phyloP scores from a whole-genome alignment of 2,329 filamentous ascomycete species.

The Alternaria infectoria region DNA sequence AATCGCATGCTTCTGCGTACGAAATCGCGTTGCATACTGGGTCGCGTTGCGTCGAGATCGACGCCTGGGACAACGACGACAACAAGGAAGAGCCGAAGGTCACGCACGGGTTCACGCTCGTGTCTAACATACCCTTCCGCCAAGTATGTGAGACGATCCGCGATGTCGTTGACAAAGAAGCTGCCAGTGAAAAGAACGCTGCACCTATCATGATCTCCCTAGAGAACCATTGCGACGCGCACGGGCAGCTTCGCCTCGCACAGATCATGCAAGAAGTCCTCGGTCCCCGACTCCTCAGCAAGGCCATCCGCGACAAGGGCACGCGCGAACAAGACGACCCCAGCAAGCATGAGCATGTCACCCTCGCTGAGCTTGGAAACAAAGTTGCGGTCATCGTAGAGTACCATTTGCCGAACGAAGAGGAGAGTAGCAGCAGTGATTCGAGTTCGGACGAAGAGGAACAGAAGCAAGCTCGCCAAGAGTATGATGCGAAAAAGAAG shows the following conservation, averaged over 20 bases:
- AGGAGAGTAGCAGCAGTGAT: slow-evolving; percentile 46
- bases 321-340: slow-evolving; percentile 60
- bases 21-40: slow-evolving; percentile 67
- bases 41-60: slow-evolving; percentile 74
- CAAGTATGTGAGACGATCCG: slow-evolving; percentile 70
- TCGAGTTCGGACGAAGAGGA: slow-evolving; percentile 49
- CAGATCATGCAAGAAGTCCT: slow-evolving; percentile 71
- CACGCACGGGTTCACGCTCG: slow-evolving; percentile 72
- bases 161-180: slow-evolving; percentile 66
- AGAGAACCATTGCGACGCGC: slow-evolving; percentile 69
- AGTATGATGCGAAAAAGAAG: slow-evolving; percentile 62
- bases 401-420: slow-evolving; percentile 65
- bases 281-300: slow-evolving; percentile 65
- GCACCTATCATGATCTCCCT: slow-evolving; percentile 69
- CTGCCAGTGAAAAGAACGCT: slow-evolving; percentile 53
- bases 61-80: slow-evolving; percentile 72
- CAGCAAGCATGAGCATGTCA: slow-evolving; percentile 59
- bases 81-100: slow-evolving; percentile 70
- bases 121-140: slow-evolving; percentile 70
- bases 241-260: slow-evolving; percentile 67
- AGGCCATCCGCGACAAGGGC: slow-evolving; percentile 63
- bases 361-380: slow-evolving; percentile 64
- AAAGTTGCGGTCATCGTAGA: slow-evolving; percentile 73
- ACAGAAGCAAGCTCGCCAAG: slow-evolving; percentile 58
- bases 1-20: slow-evolving; percentile 68